phyloP scores from a whole-genome alignment of 2,329 filamentous ascomycete species.

The Allantophomopsis cytisporea region DNA sequence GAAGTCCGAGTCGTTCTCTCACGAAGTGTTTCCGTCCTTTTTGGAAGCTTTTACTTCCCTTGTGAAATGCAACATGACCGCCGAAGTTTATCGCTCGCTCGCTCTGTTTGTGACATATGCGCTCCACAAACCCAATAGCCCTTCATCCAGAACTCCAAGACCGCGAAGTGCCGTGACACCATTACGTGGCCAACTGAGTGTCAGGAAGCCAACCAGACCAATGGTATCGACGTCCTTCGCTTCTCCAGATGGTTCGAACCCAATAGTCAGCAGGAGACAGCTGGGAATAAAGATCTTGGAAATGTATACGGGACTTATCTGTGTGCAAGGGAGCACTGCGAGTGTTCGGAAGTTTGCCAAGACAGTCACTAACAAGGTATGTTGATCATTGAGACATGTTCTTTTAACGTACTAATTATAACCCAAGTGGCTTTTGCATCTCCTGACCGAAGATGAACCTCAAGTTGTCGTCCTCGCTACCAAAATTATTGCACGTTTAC shows the following conservation, averaged over 20 bases:
- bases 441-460: conserved; percentile 75
- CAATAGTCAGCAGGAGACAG: conserved; percentile 47
- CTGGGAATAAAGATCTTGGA: conserved; percentile 63
- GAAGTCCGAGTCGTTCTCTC: conserved; percentile 67
- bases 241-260: conserved; percentile 17
- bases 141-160: conserved; percentile 36
- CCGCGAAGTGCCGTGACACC: conserved; percentile 4
- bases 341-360: conserved; percentile 80
- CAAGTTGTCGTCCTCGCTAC: conserved; percentile 70
- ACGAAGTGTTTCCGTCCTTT: conserved; percentile 62
- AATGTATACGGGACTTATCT: conserved; percentile 68
- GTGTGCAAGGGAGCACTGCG: conserved; percentile 51
- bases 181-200: no score
- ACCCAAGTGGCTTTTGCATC: conserved; percentile 72
- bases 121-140: conserved; percentile 47
- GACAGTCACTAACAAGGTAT: conserved; percentile 87
- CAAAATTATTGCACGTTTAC: conserved; percentile 70
- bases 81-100: conserved; percentile 73
- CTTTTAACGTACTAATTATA: not conserved
- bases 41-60: conserved; percentile 68
- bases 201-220: conserved; percentile 11
- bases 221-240: conserved; percentile 13
- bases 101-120: conserved; percentile 90
- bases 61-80: conserved; percentile 66
- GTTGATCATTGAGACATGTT: conserved; percentile 11